Conservation (phyloP, 768 basidiomycete genomes). For the Pseudohyphozyma bogoriensis region DNA sequence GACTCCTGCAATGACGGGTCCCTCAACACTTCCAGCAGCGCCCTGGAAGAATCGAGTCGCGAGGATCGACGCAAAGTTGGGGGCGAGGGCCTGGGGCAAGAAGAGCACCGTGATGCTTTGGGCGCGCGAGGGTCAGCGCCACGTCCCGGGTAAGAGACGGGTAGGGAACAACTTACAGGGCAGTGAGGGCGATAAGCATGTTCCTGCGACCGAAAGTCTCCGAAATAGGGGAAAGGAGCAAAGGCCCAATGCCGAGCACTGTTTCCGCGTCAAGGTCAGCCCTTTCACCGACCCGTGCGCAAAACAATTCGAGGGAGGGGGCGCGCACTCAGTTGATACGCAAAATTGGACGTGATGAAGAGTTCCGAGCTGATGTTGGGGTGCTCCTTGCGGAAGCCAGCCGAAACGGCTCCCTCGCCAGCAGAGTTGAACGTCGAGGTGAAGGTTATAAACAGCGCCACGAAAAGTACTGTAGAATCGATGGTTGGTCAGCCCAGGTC, state of each 20-base stretch:
- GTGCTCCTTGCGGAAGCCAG: background rate
- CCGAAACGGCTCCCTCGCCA: background rate
- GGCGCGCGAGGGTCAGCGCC: too few relatives aligned
- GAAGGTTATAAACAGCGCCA: slow-evolving; percentile 28
- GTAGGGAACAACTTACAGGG: background rate
- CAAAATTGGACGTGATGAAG: too few relatives aligned
- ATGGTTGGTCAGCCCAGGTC: background rate
- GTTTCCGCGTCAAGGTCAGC: background rate
- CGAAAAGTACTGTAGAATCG: slow-evolving; percentile 11
- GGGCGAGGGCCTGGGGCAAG: slow-evolving; percentile 22
- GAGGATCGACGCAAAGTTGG: slow-evolving; percentile 23
- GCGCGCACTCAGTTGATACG: slow-evolving; percentile 3
- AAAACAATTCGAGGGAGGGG: too few relatives aligned
- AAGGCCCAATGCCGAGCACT: slow-evolving; percentile 28
- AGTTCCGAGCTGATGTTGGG: background rate
- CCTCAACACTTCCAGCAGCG: background rate
- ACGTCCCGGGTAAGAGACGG: too few relatives aligned
- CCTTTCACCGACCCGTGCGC: too few relatives aligned
- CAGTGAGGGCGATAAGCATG: slow-evolving; percentile 25
- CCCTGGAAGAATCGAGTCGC: slow-evolving; percentile 21
- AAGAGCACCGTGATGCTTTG: slow-evolving; percentile 19
- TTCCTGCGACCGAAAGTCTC: slow-evolving; percentile 31
- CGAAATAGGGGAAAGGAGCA: slow-evolving; percentile 24
- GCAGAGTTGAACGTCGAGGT: slow-evolving; percentile 26
- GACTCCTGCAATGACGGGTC: slow-evolving; percentile 14